phyloP scores from a whole-genome alignment of 1,284 basidiomycete species.

The Ganoderma meredithae region DNA sequence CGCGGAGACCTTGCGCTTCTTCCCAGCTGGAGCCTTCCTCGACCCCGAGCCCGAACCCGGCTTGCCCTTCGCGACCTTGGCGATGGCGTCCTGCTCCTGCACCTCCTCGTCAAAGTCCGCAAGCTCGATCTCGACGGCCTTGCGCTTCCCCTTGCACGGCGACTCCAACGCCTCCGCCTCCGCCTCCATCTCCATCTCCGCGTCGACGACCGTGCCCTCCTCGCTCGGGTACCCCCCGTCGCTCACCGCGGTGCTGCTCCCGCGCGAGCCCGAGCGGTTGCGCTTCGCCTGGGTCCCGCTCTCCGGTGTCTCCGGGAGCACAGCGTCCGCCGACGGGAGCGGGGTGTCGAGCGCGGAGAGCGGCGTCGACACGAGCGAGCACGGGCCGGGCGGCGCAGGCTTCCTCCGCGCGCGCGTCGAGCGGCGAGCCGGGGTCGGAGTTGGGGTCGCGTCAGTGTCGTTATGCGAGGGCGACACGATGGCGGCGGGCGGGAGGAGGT shows the following conservation, averaged over 20 bases:
- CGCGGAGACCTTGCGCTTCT: slow-evolving; percentile 19
- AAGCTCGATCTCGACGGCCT: slow-evolving; percentile 24
- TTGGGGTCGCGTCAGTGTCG: neutral
- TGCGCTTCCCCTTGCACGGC: slow-evolving; percentile 23
- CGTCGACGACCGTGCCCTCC: slow-evolving; percentile 31
- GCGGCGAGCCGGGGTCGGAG: slow-evolving; percentile 23
- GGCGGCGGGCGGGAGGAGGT: neutral
- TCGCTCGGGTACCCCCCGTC: slow-evolving; percentile 32
- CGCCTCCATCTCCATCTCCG: slow-evolving; percentile 10
- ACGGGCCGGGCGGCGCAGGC: slow-evolving; percentile 28
- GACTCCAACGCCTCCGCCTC: neutral
- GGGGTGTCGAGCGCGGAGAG: slow-evolving; percentile 24
- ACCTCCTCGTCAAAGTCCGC: slow-evolving; percentile 5
- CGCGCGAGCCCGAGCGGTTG: slow-evolving; percentile 30
- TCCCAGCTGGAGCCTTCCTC: slow-evolving; percentile 9
- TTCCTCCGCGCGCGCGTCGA: slow-evolving; percentile 30
- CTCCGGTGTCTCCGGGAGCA: slow-evolving; percentile 1
- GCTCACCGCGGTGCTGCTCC: slow-evolving; percentile 36
- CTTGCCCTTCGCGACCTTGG: neutral
- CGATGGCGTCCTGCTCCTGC: neutral
- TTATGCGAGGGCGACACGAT: neutral
- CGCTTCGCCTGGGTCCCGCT: slow-evolving; percentile 3
- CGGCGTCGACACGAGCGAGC: slow-evolving; percentile 24
- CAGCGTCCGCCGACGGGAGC: slow-evolving; percentile 2
- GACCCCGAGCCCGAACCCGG: slow-evolving; percentile 1